Evolutionary conservation across 2,329 filamentous ascomycete species (phyloP).

Genomic region (Sarocladiaceae sp.): DNA sequence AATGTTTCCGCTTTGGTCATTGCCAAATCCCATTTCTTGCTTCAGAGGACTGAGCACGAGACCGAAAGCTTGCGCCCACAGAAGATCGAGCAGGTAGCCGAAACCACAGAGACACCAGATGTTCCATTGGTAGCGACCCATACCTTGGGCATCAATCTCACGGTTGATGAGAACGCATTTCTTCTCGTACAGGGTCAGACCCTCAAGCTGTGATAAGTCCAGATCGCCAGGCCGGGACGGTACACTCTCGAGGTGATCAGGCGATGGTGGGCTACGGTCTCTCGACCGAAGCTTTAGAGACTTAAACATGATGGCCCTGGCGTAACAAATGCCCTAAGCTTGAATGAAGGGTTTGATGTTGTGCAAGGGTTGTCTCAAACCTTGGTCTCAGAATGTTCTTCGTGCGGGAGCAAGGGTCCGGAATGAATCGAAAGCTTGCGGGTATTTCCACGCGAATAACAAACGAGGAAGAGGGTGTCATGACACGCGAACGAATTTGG

Average conservation of each 20-base stretch:
- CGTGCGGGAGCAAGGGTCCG: not conserved
- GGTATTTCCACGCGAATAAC: not conserved
- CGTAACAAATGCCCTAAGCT: not conserved
- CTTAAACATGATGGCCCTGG: not conserved
- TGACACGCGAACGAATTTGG: not conserved
- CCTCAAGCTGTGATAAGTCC: slow-evolving; percentile 16
- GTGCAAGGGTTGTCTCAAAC: not conserved
- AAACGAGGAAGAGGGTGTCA: not conserved
- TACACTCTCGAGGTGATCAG: slow-evolving; percentile 1
- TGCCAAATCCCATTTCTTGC: slow-evolving; percentile 51
- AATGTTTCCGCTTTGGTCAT: slow-evolving; percentile 38
- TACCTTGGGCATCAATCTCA: slow-evolving; percentile 47
- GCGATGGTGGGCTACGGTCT: not conserved
- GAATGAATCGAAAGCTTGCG: not conserved
- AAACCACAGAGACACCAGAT: slow-evolving; percentile 49
- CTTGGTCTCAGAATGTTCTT: not conserved
- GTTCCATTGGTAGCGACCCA: slow-evolving; percentile 50
- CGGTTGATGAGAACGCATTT: slow-evolving; percentile 31
- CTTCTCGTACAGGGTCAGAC: slow-evolving; percentile 27
- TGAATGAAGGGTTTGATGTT: not conserved
- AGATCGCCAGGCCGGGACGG: not conserved
- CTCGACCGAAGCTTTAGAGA: not conserved
- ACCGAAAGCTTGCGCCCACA: slow-evolving; percentile 56
- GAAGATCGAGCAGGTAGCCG: slow-evolving; percentile 50
- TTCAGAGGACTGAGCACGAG: slow-evolving; percentile 49